Evolutionary conservation across 2,329 filamentous ascomycete species (phyloP).

Genomic region (Hymenoscyphus fraxineus): DNA sequence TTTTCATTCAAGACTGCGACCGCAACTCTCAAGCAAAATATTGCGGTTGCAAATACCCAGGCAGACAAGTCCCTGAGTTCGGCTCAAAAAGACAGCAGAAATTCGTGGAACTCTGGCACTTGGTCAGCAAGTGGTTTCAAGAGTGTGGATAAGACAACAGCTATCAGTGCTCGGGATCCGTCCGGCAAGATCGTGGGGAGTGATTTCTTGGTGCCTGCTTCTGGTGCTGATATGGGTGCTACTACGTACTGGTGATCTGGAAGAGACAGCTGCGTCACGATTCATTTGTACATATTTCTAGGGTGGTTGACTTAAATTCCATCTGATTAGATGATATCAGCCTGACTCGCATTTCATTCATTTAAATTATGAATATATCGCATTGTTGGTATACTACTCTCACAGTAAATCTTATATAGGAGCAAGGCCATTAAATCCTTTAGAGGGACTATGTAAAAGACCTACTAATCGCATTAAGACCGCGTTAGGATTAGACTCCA

Average conservation of each 20-base stretch:
- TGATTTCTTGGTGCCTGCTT: constrained; percentile 41
- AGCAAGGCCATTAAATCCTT: too few relatives aligned
- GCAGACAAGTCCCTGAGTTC: constrained; percentile 30
- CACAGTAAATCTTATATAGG: too few relatives aligned
- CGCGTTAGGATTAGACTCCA: too few relatives aligned
- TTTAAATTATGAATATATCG: too few relatives aligned
- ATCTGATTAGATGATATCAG: too few relatives aligned
- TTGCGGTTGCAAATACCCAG: constrained; percentile 37
- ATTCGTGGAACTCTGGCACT: constrained; percentile 41
- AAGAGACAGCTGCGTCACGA: too few relatives aligned
- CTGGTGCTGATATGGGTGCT: constrained; percentile 39
- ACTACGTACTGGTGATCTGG: constrained; percentile 34
- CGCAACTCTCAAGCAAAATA: constrained; percentile 38
- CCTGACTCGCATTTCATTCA: too few relatives aligned
- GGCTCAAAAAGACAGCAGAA: constrained; percentile 34
- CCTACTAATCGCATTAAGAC: too few relatives aligned
- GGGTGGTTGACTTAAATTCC: neutral
- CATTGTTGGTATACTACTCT: too few relatives aligned
- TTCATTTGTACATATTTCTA: neutral
- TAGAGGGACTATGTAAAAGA: too few relatives aligned
- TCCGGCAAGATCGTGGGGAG: constrained; percentile 41
- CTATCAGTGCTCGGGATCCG: constrained; percentile 39
- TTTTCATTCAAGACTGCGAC: constrained; percentile 38
- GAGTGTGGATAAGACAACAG: constrained; percentile 35
- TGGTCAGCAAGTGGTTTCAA: constrained; percentile 41